A percentile compares a stretch with the other conserved stretches of the same genome.
Evolutionary conservation across 139 green algal species (phyloP).

Genomic region (Zygnema circumcarinatum): DNA sequence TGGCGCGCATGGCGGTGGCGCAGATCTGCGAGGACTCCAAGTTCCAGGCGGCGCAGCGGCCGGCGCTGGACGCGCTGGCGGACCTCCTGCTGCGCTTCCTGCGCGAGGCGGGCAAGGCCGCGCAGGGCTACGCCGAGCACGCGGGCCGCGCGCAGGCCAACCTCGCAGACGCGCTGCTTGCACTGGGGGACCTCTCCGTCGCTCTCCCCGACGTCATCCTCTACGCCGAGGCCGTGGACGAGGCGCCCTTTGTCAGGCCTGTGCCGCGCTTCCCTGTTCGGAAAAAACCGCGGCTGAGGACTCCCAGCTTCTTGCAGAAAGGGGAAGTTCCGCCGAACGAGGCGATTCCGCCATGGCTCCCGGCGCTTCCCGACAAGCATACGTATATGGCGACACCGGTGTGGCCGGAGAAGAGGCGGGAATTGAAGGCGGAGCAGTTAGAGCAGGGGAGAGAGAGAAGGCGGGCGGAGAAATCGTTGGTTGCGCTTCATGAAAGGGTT

Average conservation of each 20-base stretch:
- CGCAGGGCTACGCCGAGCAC: conserved; percentile 78
- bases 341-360: conserved; percentile 81
- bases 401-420: neutral
- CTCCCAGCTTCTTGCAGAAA: conserved; percentile 52
- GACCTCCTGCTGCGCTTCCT: conserved; percentile 85
- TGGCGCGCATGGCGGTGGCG: conserved; percentile 69
- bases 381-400: conserved; percentile 71
- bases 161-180: conserved; percentile 74
- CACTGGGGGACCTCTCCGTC: conserved; percentile 78
- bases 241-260: conserved; percentile 14
- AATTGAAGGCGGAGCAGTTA: conserved; percentile 29
- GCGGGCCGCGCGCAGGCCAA: conserved; percentile 76
- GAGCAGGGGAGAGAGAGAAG: conserved; percentile 45
- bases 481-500: conserved; percentile 45
- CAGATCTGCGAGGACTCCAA: conserved; percentile 74
- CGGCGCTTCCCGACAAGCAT: conserved; percentile 86
- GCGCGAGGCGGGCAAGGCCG: conserved; percentile 67
- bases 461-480: conserved; percentile 44
- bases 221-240: conserved; percentile 37
- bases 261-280: conserved; percentile 42
- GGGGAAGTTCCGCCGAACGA: conserved; percentile 67
- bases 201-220: conserved; percentile 46
- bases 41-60: conserved; percentile 78
- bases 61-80: conserved; percentile 75
- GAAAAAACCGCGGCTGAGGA: neutral